Conservation (phyloP, 148 eudicot genomes). For the Rhododendron henanense region DNA sequence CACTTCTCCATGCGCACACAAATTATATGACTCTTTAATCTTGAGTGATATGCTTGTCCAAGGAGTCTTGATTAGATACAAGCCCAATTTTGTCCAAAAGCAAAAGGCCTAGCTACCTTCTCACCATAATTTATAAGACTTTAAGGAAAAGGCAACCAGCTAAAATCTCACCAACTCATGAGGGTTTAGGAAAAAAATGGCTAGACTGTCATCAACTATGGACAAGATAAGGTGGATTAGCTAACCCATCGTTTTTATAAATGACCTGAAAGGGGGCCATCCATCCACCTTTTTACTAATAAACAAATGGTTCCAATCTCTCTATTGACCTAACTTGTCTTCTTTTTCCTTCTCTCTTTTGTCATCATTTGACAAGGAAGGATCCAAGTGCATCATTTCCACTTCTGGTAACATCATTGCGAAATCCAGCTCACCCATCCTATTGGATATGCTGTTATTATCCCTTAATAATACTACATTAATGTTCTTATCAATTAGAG, state of each 20-base stretch:
- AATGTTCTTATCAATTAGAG: not conserved
- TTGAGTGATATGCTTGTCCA: too few species aligned
- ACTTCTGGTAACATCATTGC: not conserved
- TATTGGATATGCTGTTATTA: not conserved
- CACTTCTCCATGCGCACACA: too few species aligned
- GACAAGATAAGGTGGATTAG: conserved; percentile 16
- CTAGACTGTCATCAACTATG: not conserved
- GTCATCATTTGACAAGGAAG: not conserved
- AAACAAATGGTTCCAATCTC: not conserved
- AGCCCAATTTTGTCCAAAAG: not conserved
- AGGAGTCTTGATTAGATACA: not conserved
- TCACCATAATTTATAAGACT: not conserved
- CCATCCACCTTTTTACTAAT: not conserved
- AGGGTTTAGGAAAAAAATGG: not conserved
- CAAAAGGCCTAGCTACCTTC: not conserved
- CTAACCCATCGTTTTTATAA: not conserved
- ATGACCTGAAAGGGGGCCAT: not conserved
- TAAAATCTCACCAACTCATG: conserved; percentile 13
- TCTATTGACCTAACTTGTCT: not conserved
- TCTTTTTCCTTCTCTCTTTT: not conserved
- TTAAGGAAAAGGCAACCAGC: not conserved
- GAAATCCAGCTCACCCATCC: not conserved
- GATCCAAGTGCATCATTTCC: not conserved
- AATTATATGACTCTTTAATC: too few species aligned
- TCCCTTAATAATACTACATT: not conserved